Evolutionary conservation across 345 rosid genomes (phyloP).

Genomic region (Salix purpurea): DNA sequence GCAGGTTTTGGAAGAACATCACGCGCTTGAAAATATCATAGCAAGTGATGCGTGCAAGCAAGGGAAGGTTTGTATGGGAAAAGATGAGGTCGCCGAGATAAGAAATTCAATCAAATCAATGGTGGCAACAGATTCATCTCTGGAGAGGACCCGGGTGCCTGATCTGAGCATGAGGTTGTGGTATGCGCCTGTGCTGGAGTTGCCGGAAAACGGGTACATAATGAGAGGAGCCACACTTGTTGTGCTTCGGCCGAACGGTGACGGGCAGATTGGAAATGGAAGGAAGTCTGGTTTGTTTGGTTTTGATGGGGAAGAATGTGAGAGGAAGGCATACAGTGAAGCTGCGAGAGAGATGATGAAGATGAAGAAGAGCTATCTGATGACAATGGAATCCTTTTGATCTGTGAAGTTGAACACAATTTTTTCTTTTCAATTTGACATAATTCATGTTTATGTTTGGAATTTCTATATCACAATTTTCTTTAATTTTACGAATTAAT

Average conservation of each 20-base stretch:
- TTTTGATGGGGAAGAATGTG: slow-evolving; percentile 3
- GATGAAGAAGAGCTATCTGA: slow-evolving; percentile 34
- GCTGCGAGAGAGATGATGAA: slow-evolving; percentile 40
- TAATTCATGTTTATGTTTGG: too few species aligned
- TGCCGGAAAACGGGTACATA: slow-evolving; percentile 34
- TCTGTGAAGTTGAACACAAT: not conserved
- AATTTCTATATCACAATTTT: too few species aligned
- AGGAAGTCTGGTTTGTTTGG: slow-evolving; percentile 6
- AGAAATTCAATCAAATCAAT: slow-evolving; percentile 5
- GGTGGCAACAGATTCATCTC: not conserved
- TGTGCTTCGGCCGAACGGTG: slow-evolving; percentile 23
- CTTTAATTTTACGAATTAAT: too few species aligned
- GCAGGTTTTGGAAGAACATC: slow-evolving; percentile 21
- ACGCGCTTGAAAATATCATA: slow-evolving; percentile 16
- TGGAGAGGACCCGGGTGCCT: slow-evolving; percentile 34
- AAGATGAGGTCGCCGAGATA: slow-evolving; percentile 30
- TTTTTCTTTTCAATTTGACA: not conserved
- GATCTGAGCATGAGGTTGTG: slow-evolving; percentile 38
- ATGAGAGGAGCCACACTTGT: slow-evolving; percentile 46
- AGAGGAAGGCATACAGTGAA: slow-evolving; percentile 28
- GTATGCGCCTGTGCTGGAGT: slow-evolving; percentile 32
- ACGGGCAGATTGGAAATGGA: not conserved
- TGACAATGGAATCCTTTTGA: slow-evolving; percentile 50
- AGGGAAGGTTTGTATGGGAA: slow-evolving; percentile 26
- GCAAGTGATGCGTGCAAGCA: slow-evolving; percentile 34